phyloP scores from a whole-genome alignment of 495 filamentous ascomycete species.

The Talaromyces adpressus region DNA sequence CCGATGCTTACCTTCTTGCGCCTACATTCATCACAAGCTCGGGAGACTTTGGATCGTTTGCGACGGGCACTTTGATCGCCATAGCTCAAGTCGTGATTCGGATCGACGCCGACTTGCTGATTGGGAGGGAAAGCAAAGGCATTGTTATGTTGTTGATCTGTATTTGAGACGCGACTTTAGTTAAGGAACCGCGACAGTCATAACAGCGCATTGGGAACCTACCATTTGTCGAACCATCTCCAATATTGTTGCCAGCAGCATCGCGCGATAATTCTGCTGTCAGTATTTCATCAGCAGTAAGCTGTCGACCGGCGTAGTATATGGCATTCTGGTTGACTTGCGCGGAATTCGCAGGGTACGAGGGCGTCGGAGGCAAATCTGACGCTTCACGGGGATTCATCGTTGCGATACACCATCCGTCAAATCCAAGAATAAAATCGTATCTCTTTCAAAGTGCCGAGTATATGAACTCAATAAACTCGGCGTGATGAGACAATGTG shows the following conservation, averaged over 20 bases:
- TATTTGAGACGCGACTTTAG: constrained; percentile 33
- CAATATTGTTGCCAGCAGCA: constrained; percentile 32
- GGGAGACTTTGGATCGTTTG: constrained; percentile 85
- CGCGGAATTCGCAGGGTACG: constrained; percentile 41
- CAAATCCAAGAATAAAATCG: background rate
- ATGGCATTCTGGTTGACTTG: constrained; percentile 42
- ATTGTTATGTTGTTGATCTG: constrained; percentile 40
- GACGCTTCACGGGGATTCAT: constrained; percentile 44
- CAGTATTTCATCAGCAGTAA: constrained; percentile 40
- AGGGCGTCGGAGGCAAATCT: constrained; percentile 41
- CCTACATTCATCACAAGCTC: constrained; percentile 91
- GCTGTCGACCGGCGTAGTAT: constrained; percentile 40
- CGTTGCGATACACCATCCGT: background rate
- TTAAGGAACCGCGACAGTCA: constrained; percentile 9
- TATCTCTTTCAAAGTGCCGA: background rate
- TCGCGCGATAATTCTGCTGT: constrained; percentile 42
- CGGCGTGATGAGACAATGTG: background rate
- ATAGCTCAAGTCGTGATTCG: constrained; percentile 42
- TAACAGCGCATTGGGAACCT: constrained; percentile 35
- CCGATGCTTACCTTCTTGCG: constrained; percentile 67
- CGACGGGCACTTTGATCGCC: constrained; percentile 62
- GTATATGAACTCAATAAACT: constrained; percentile 10
- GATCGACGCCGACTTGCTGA: constrained; percentile 45
- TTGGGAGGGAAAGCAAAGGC: constrained; percentile 41
- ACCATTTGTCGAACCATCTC: constrained; percentile 34